A percentile compares a stretch with the other conserved stretches of the same genome.
phyloP scores from a whole-genome alignment of 148 eudicot species.

The Bassia scoparia region DNA sequence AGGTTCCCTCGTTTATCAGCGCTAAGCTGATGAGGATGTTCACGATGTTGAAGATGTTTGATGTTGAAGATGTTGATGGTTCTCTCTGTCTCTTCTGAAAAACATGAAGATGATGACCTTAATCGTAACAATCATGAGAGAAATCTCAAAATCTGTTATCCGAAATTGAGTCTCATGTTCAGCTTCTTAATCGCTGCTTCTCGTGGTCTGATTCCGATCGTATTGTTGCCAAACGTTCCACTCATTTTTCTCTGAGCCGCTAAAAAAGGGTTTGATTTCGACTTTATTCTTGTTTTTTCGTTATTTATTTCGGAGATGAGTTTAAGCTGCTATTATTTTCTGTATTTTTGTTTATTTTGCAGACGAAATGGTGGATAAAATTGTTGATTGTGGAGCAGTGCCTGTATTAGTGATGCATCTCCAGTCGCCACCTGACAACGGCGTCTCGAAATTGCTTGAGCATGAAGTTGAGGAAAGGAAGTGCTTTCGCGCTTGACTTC shows the following conservation, averaged over 20 bases:
- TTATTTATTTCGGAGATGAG: too few species aligned
- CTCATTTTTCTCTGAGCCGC: conserved; percentile 62
- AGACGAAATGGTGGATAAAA: conserved; percentile 64
- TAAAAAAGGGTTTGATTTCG: conserved; percentile 52
- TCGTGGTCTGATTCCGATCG: conserved; percentile 56
- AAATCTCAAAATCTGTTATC: conserved; percentile 50
- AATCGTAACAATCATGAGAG: background rate
- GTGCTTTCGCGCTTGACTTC: conserved; percentile 86
- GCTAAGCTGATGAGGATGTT: conserved; percentile 38
- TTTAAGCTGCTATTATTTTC: background rate
- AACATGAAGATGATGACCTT: too few species aligned
- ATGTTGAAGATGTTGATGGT: conserved; percentile 22
- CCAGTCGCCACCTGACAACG: conserved; percentile 47
- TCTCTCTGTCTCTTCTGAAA: conserved; percentile 20
- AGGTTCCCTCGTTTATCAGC: too few species aligned
- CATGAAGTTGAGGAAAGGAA: conserved; percentile 92
- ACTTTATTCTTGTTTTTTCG: background rate
- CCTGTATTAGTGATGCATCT: conserved; percentile 61
- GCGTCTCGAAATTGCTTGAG: conserved; percentile 42
- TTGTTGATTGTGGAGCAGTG: conserved; percentile 74
- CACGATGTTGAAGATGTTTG: background rate
- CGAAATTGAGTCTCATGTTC: conserved; percentile 49
- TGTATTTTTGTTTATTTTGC: conserved; percentile 5
- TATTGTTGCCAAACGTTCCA: conserved; percentile 48
- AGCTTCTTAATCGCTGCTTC: conserved; percentile 36